phyloP scores from a whole-genome alignment of 2,329 filamentous ascomycete species.

The Didymella lethalis region DNA sequence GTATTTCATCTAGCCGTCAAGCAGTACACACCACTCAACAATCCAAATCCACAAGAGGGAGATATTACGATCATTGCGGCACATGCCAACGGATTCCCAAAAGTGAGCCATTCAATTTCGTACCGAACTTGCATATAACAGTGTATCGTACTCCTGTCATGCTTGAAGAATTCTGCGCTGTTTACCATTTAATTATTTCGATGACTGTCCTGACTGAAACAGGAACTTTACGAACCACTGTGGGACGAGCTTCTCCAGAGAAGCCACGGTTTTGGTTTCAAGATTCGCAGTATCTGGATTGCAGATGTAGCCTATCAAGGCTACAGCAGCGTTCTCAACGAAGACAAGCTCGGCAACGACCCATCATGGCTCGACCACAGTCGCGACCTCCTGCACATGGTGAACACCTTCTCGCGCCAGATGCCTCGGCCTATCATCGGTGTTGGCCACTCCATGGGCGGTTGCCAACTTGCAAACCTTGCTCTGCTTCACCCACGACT shows the following conservation, averaged over 20 bases:
- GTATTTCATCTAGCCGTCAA: slow-evolving; percentile 78
- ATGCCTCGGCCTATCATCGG: slow-evolving; percentile 86
- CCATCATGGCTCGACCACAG: slow-evolving; percentile 87
- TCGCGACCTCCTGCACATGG: slow-evolving; percentile 82
- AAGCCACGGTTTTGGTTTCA: slow-evolving; percentile 66
- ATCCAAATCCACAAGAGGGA: slow-evolving; percentile 71
- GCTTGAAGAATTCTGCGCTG: not conserved
- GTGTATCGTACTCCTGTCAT: not conserved
- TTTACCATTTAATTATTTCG: not conserved
- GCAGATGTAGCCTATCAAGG: slow-evolving; percentile 89
- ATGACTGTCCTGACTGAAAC: slow-evolving; percentile 15
- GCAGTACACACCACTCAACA: slow-evolving; percentile 82
- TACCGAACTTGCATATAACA: not conserved
- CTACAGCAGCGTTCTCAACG: slow-evolving; percentile 78
- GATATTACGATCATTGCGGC: slow-evolving; percentile 86
- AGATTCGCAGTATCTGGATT: slow-evolving; percentile 86
- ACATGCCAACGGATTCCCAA: slow-evolving; percentile 93
- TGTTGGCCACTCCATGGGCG: slow-evolving; percentile 90
- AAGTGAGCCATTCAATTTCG: slow-evolving; percentile 60
- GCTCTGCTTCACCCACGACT: slow-evolving; percentile 82
- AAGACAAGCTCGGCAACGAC: slow-evolving; percentile 79
- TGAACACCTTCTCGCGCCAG: slow-evolving; percentile 80
- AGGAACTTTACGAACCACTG: slow-evolving; percentile 91
- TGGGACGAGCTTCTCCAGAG: slow-evolving; percentile 80
- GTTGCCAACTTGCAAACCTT: slow-evolving; percentile 73